phyloP scores from a whole-genome alignment of 2,329 filamentous ascomycete species.

The Botrytis elliptica region DNA sequence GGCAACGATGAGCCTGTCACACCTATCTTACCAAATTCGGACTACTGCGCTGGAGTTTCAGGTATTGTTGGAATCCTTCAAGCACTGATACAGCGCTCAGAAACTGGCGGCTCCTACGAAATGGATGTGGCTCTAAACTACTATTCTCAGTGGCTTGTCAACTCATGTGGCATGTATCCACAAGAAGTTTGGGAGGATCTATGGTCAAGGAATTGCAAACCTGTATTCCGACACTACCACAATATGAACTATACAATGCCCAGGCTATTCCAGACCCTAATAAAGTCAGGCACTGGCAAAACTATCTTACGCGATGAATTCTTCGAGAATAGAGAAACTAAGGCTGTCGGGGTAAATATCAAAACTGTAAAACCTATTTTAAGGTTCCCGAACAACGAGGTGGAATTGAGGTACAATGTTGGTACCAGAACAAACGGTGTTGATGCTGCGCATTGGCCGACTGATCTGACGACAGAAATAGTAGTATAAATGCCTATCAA shows the following conservation, averaged over 20 bases:
- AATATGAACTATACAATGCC: not conserved
- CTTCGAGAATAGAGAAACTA: not conserved
- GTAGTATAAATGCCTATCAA: not conserved
- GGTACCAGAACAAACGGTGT: not conserved
- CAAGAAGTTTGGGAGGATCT: not conserved
- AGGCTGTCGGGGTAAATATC: not conserved
- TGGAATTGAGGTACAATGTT: not conserved
- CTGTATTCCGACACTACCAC: not conserved
- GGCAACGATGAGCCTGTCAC: slow-evolving; percentile 47
- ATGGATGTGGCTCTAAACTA: slow-evolving; percentile 47
- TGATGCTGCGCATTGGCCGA: not conserved
- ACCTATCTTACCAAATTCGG: slow-evolving; percentile 46
- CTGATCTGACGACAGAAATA: not conserved
- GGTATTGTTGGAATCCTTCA: slow-evolving; percentile 45
- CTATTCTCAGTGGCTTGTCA: slow-evolving; percentile 45
- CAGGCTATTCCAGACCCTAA: not conserved
- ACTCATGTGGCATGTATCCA: slow-evolving; percentile 34
- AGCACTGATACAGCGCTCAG: slow-evolving; percentile 43
- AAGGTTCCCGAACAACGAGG: not conserved
- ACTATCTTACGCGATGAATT: not conserved
- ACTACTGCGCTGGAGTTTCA: slow-evolving; percentile 46
- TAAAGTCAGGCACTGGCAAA: not conserved
- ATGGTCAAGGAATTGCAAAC: not conserved
- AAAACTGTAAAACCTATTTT: not conserved
- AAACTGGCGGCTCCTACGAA: slow-evolving; percentile 43